Evolutionary conservation across 192 early-diverging fungal genomes (phyloP), one percentile per base, ranked within the genome.

Genomic region (Dispira simplex): DNA sequence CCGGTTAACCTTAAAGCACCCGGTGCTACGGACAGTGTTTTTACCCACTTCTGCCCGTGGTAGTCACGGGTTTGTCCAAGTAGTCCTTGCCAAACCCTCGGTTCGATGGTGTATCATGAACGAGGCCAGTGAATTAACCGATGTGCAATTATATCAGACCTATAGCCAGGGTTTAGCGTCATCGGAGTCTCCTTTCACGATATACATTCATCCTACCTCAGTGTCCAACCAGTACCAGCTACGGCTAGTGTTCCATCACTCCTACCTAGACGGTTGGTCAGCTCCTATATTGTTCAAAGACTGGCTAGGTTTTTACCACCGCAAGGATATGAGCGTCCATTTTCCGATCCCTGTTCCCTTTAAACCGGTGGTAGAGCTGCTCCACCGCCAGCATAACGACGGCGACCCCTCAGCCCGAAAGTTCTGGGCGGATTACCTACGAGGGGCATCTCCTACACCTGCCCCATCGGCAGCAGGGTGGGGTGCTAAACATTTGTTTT

Each of bases 261-360:
- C 59, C 1, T 39, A 46, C 44, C n/a, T 44, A 3, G 59, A 62
- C n/a, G 59, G 59, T 5, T 62, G 59, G 59, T 62, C 59, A 21
- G 12, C 46, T 20, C 28, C 18, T 39, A 16, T 62, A 2, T 2
- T 62, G 8, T 14, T 62, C 12, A 20, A 32, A 21, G 39, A 44
- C 44, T 39, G 16, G 43, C 1, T 25, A 11, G 16, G 26, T 28
- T 18, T 58, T 26, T 58, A 58, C 56, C 28, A 25, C 1, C 14
- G 26, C 8, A 39, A 39, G 32, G 32, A 39, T 39, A 1, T 9
- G 1, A 12, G 8, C 18, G 11, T 8, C 8, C 9, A 26, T 1
- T 1, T 39, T 16, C 16, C 46, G 59, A 45, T 11, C 44, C 18
- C 44, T 45, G 23, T n/a, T 45, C 39, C 18, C 0, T n/a, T n/a